These are phyloP conservation scores for Botrytis byssoidea DNA, from an alignment of 2,329 filamentous ascomycete genomes.

Conservation along the genomic window DNA sequence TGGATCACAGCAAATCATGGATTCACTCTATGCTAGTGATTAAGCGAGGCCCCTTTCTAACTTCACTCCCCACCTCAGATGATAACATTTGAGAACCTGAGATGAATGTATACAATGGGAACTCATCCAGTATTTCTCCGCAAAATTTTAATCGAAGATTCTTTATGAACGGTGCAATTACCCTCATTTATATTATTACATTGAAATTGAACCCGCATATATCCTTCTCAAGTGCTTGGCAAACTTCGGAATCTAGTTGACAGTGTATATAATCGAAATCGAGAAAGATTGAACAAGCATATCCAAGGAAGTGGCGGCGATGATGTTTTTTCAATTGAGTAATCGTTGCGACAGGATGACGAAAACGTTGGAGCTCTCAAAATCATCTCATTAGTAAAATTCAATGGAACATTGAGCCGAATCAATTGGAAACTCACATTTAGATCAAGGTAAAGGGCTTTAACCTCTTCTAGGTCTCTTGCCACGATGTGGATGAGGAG, in stretches of 20 bases:
- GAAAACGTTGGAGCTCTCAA: neutral
- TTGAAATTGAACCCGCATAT: neutral
- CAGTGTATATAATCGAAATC: neutral
- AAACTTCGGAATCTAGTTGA: neutral
- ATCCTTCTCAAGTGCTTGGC: neutral
- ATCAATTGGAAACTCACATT: neutral
- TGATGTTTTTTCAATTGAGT: neutral
- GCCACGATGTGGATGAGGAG: neutral
- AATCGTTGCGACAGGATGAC: neutral
- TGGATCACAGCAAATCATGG: neutral
- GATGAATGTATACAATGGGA: too few relatives aligned
- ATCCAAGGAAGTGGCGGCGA: neutral
- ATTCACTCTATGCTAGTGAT: neutral
- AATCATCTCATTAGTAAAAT: neutral
- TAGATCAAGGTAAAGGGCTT: neutral
- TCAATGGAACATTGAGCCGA: neutral
- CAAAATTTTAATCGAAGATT: too few relatives aligned
- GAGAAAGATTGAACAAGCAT: neutral
- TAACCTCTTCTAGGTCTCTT: too few relatives aligned
- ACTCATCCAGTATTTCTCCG: too few relatives aligned
- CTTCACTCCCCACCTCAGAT: neutral
- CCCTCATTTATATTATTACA: neutral
- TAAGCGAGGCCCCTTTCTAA: constrained; percentile 5
- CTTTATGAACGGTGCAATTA: neutral
- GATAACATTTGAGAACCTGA: neutral